Evolutionary conservation across 78 protist genomes (phyloP).

Genomic region (Dictyostelium brefeldianum): DNA sequence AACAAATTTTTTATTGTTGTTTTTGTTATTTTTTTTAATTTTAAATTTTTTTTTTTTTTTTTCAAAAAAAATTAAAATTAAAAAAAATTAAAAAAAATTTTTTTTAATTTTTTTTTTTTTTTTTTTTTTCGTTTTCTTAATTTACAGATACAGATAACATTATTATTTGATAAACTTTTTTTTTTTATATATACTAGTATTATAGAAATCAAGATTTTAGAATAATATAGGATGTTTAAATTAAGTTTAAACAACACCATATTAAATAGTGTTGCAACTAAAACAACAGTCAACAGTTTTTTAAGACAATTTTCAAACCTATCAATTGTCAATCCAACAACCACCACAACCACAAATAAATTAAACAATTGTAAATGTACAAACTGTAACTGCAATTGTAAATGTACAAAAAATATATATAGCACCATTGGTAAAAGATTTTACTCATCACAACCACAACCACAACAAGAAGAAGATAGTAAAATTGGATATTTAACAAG

Average conservation of each 20-base stretch:
- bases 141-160: too few relatives aligned
- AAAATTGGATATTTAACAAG: constrained; percentile 21
- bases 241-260: constrained; percentile 6
- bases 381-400: constrained; percentile 2
- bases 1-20: neutral
- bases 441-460: neutral
- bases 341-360: neutral
- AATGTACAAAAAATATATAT: constrained; percentile 18
- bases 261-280: neutral
- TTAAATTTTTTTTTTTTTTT: neutral
- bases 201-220: neutral
- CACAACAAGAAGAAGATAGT: neutral
- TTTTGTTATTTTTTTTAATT: neutral
- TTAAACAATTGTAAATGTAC: constrained; percentile 14
- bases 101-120: neutral
- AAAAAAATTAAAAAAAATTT: neutral
- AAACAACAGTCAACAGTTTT: neutral
- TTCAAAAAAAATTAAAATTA: neutral
- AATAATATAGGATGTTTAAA: neutral
- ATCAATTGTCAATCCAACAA: neutral
- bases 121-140: neutral
- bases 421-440: neutral
- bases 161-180: neutral
- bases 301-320: neutral
- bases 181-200: neutral